Conservation (phyloP, 225 moss, liverwort and hornwort genomes). For the Anthoceros angustus region DNA sequence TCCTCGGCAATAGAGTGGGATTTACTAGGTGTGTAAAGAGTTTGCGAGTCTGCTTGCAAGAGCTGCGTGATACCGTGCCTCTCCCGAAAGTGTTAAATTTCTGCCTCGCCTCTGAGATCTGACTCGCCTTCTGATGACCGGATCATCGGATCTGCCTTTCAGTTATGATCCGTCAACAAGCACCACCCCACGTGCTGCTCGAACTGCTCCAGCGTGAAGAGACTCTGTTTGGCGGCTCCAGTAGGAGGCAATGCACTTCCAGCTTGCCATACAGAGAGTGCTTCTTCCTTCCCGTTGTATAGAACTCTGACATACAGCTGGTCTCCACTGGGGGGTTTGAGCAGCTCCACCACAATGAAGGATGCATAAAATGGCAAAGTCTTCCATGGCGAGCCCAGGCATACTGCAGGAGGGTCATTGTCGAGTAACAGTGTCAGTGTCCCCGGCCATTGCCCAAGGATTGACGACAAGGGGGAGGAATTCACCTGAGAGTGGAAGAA, state of each 20-base stretch:
- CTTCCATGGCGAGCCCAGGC: conserved; percentile 1
- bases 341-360: conserved; percentile 4
- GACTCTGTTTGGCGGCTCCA: not conserved
- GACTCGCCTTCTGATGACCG: too few relatives aligned
- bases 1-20: not conserved
- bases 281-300: not conserved
- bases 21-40: too few relatives aligned
- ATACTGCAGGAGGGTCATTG: not conserved
- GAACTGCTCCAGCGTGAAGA: conserved; percentile 2
- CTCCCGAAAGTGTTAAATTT: too few relatives aligned
- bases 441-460: not conserved
- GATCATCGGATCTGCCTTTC: too few relatives aligned
- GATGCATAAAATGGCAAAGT: conserved; percentile 3
- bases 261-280: not conserved
- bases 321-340: not conserved
- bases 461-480: not conserved
- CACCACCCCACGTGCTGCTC: not conserved
- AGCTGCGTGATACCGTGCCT: too few relatives aligned
- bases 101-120: too few relatives aligned
- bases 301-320: not conserved
- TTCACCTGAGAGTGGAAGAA: not conserved
- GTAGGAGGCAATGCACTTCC: not conserved
- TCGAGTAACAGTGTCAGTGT: not conserved
- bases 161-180: not conserved
- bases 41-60: too few relatives aligned